phyloP scores from a whole-genome alignment of 1,284 basidiomycete genomes.

The Ustilago cynodontis region DNA sequence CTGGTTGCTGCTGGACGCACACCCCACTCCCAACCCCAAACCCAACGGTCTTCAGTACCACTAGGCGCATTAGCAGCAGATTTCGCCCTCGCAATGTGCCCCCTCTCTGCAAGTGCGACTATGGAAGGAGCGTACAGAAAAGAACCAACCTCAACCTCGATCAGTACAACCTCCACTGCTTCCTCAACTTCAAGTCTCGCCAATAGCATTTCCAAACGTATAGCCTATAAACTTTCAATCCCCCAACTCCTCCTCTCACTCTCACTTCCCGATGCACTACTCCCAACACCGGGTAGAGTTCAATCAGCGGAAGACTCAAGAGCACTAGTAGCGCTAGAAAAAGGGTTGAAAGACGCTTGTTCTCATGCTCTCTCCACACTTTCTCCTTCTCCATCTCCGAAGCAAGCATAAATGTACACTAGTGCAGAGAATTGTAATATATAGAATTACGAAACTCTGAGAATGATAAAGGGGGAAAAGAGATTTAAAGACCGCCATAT shows the following conservation, averaged over 20 bases:
- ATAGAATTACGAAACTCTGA: background rate
- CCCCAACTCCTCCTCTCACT: slow-evolving; percentile 55
- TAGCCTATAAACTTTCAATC: slow-evolving; percentile 28
- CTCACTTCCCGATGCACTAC: slow-evolving; percentile 37
- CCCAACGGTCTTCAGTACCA: background rate
- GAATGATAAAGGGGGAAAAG: background rate
- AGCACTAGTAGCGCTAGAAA: slow-evolving; percentile 50
- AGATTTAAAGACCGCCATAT: slow-evolving; percentile 21
- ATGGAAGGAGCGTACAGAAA: background rate
- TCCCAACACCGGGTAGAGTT: background rate
- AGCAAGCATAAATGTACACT: background rate
- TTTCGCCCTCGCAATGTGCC: slow-evolving; percentile 49
- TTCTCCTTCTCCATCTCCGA: background rate
- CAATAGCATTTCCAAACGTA: slow-evolving; percentile 24
- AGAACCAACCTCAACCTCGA: slow-evolving; percentile 9
- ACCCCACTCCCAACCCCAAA: background rate
- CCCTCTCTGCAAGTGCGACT: background rate
- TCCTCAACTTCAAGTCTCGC: slow-evolving; percentile 17
- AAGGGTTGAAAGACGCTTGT: slow-evolving; percentile 40
- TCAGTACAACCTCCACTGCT: slow-evolving; percentile 10
- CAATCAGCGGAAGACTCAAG: slow-evolving; percentile 36
- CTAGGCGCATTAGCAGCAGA: slow-evolving; percentile 28
- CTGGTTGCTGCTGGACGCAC: slow-evolving; percentile 19
- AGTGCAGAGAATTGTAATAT: background rate
- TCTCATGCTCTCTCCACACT: slow-evolving; percentile 2